phyloP scores from a whole-genome alignment of 768 basidiomycete genomes.

The Kwoniella mangroviensis region DNA sequence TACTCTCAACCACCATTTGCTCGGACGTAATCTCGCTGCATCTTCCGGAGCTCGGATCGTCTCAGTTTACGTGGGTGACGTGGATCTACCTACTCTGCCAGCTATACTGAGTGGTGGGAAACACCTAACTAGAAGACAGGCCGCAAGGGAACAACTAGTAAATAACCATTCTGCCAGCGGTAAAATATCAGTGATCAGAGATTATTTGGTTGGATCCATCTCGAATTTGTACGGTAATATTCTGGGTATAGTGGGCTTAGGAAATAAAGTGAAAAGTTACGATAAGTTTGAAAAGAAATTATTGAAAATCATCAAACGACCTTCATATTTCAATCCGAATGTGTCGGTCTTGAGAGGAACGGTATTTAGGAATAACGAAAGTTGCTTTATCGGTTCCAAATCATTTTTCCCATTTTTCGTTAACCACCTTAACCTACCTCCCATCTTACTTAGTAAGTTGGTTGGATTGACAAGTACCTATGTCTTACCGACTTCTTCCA shows the following conservation, averaged over 20 bases:
- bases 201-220: conserved; percentile 33
- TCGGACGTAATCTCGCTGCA: conserved; percentile 44
- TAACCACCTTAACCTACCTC: conserved; percentile 29
- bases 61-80: conserved; percentile 50
- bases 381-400: conserved; percentile 37
- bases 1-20: conserved; percentile 39
- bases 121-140: conserved; percentile 30
- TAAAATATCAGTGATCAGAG: conserved; percentile 35
- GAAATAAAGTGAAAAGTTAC: conserved; percentile 32
- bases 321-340: conserved; percentile 13
- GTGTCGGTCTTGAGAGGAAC: not conserved
- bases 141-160: conserved; percentile 21
- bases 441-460: conserved; percentile 25
- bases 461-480: conserved; percentile 26
- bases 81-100: conserved; percentile 35
- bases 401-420: conserved; percentile 37
- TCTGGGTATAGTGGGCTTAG: conserved; percentile 31
- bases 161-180: conserved; percentile 11
- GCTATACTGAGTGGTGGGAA: conserved; percentile 30
- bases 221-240: conserved; percentile 23
- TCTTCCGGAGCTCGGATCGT: conserved; percentile 39
- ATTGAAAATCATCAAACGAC: conserved; percentile 33
- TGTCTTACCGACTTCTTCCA: conserved; percentile 26
- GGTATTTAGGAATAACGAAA: not conserved
- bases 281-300: conserved; percentile 32